Conservation (phyloP, 1,284 basidiomycete species). For the Boletus semigastroideus region DNA sequence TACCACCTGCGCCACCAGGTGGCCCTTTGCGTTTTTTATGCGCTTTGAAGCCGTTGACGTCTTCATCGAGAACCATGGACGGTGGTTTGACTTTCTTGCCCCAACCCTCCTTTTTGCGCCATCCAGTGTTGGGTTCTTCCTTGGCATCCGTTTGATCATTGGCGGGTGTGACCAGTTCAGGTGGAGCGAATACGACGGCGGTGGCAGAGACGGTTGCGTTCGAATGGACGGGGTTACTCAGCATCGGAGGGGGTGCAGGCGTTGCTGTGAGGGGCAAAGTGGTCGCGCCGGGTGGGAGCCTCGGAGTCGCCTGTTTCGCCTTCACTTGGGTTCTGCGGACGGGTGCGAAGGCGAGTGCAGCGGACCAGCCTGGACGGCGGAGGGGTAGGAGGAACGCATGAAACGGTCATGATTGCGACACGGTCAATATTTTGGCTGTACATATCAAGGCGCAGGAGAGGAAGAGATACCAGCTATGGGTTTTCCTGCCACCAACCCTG, state of each 20-base stretch:
- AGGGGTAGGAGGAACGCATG: conserved; percentile 4
- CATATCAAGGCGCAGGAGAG: conserved; percentile 41
- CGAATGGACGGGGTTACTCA: conserved; percentile 13
- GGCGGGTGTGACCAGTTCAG: conserved; percentile 47
- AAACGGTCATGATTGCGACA: conserved; percentile 37
- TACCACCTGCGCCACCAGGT: conserved; percentile 35
- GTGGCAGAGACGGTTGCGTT: conserved; percentile 55
- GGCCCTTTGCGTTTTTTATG: conserved; percentile 45
- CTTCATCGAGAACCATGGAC: conserved; percentile 83
- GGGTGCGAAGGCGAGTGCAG: conserved; percentile 82
- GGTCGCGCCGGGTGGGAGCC: conserved; percentile 64
- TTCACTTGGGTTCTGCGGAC: conserved; percentile 61
- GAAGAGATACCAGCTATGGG: conserved; percentile 75
- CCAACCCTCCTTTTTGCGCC: conserved; percentile 56
- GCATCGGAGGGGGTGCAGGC: conserved; percentile 14
- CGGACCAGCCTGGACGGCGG: conserved; percentile 67
- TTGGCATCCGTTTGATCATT: conserved; percentile 27
- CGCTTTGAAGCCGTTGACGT: conserved; percentile 79
- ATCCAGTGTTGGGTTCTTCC: conserved; percentile 22
- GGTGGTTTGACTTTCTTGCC: conserved; percentile 87
- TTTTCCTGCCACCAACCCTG: conserved; percentile 52
- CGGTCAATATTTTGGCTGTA: conserved; percentile 39
- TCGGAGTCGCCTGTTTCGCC: conserved; percentile 45
- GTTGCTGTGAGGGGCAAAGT: conserved; percentile 28
- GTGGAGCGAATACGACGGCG: conserved; percentile 71